Evolutionary conservation across 108 stramenopile genomes (phyloP).

Genomic region (Pseudonitzschia delicatissima): DNA sequence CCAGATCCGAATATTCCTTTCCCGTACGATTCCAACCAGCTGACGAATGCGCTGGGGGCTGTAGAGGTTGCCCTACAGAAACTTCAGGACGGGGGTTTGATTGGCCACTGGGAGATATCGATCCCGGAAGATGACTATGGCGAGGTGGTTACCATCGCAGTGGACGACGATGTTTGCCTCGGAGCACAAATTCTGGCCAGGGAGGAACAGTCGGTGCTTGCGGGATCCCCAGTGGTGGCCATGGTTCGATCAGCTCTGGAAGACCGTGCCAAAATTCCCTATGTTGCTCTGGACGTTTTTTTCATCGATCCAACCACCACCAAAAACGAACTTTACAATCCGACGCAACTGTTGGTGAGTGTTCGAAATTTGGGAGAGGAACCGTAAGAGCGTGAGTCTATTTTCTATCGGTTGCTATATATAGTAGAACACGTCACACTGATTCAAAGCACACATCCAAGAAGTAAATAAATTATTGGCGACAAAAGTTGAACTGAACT

Average conservation of each 20-base stretch:
- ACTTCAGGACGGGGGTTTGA: slow-evolving; percentile 39
- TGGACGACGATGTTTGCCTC: slow-evolving; percentile 53
- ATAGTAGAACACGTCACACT: background rate
- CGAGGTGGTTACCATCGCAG: slow-evolving; percentile 55
- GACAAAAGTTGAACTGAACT: no score
- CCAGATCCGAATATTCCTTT: slow-evolving; percentile 40
- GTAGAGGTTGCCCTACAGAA: slow-evolving; percentile 24
- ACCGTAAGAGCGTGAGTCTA: background rate
- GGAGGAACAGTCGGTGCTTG: slow-evolving; percentile 33
- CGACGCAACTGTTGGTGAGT: slow-evolving; percentile 55
- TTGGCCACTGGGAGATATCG: slow-evolving; percentile 45
- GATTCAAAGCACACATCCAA: no score
- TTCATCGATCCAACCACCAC: slow-evolving; percentile 66
- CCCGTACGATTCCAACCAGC: slow-evolving; percentile 46
- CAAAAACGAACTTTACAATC: slow-evolving; percentile 54
- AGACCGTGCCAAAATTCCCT: slow-evolving; percentile 33
- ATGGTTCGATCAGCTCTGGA: slow-evolving; percentile 38
- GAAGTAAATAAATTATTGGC: no score
- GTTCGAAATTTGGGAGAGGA: slow-evolving; percentile 33
- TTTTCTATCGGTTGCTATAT: background rate
- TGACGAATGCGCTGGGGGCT: slow-evolving; percentile 50
- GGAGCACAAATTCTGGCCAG: slow-evolving; percentile 45
- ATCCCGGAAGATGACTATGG: slow-evolving; percentile 69
- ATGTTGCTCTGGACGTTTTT: slow-evolving; percentile 39
- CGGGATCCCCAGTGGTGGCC: slow-evolving; percentile 44